Conservation (phyloP, 2,329 filamentous ascomycete genomes). For the Coniella lustricola region DNA sequence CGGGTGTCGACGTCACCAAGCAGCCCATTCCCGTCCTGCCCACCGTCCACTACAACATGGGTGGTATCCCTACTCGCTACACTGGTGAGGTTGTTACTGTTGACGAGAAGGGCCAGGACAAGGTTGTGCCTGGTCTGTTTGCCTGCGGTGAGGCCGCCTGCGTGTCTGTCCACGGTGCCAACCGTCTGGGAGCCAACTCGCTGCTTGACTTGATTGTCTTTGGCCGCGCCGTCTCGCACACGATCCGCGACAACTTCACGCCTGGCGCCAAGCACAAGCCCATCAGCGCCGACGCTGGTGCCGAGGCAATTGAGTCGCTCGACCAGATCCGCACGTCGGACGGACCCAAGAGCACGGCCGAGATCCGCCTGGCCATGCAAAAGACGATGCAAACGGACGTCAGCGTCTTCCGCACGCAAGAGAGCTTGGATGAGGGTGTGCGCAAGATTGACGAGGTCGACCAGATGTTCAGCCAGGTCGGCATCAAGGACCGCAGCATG, state of each 20-base stretch:
- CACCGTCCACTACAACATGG: slow-evolving; percentile 99
- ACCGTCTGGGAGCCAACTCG: slow-evolving; percentile 96
- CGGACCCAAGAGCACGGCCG: slow-evolving; percentile 79
- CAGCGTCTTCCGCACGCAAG: slow-evolving; percentile 91
- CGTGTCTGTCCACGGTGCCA: slow-evolving; percentile 96
- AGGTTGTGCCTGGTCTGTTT: slow-evolving; percentile 90
- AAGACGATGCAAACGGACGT: slow-evolving; percentile 98
- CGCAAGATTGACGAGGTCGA: slow-evolving; percentile 82
- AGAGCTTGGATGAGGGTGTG: slow-evolving; percentile 90
- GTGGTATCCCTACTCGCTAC: slow-evolving; percentile 95
- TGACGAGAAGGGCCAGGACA: slow-evolving; percentile 78
- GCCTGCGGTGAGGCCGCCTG: slow-evolving; percentile 96
- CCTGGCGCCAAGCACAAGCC: slow-evolving; percentile 76
- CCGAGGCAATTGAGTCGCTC: slow-evolving; percentile 77
- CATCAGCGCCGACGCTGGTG: slow-evolving; percentile 76
- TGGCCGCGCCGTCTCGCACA: slow-evolving; percentile 94
- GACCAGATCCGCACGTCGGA: slow-evolving; percentile 79
- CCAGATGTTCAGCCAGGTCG: slow-evolving; percentile 69
- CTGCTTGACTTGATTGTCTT: slow-evolving; percentile 97
- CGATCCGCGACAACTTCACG: slow-evolving; percentile 87
- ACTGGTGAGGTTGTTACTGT: slow-evolving; percentile 92
- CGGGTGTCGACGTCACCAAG: slow-evolving; percentile 94
- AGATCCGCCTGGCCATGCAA: slow-evolving; percentile 89
- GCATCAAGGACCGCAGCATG: slow-evolving; percentile 98
- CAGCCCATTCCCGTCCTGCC: slow-evolving; percentile 94